A percentile compares a stretch with the other conserved stretches of the same genome.
These are phyloP conservation scores for Aristolochia contorta DNA, from an alignment of 164 flowering plant species.

Conservation along the genomic window DNA sequence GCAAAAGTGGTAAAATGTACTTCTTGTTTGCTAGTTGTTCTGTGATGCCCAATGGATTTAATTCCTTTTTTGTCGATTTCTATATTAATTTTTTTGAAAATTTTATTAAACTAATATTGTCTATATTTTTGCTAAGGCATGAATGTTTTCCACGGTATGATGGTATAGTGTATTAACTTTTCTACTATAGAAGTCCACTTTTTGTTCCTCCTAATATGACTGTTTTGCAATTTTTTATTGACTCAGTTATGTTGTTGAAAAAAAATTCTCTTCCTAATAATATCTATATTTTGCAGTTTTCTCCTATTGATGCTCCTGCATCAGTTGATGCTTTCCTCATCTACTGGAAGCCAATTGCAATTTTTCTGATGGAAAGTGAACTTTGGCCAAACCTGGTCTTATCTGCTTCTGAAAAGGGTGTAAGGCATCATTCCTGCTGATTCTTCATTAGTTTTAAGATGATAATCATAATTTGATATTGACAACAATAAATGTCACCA, in stretches of 20 bases:
- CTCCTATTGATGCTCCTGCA: slow-evolving; percentile 72
- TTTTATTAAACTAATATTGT: no score
- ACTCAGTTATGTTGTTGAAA: background rate
- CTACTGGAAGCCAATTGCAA: slow-evolving; percentile 81
- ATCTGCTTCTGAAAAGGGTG: slow-evolving; percentile 61
- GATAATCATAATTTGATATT: no score
- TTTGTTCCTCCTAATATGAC: background rate
- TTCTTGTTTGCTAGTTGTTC: no score
- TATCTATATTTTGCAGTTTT: slow-evolving; percentile 42
- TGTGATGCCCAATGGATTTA: no score
- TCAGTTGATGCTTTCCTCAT: slow-evolving; percentile 63
- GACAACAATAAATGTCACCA: no score
- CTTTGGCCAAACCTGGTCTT: slow-evolving; percentile 94
- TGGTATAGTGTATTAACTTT: no score
- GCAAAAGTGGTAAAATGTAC: no score
- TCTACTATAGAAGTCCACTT: background rate
- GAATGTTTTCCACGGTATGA: no score
- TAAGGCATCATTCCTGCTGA: slow-evolving; percentile 24
- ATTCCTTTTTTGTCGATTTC: no score
- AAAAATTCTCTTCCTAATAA: background rate
- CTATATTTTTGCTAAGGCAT: no score
- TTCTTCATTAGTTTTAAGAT: no score
- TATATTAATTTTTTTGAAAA: no score
- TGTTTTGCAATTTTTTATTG: background rate
- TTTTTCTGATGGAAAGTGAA: slow-evolving; percentile 77